Evolutionary conservation across 139 green algal species (phyloP), one percentile per base, ranked within the genome.

Genomic region (Ettlia oleoabundans): DNA sequence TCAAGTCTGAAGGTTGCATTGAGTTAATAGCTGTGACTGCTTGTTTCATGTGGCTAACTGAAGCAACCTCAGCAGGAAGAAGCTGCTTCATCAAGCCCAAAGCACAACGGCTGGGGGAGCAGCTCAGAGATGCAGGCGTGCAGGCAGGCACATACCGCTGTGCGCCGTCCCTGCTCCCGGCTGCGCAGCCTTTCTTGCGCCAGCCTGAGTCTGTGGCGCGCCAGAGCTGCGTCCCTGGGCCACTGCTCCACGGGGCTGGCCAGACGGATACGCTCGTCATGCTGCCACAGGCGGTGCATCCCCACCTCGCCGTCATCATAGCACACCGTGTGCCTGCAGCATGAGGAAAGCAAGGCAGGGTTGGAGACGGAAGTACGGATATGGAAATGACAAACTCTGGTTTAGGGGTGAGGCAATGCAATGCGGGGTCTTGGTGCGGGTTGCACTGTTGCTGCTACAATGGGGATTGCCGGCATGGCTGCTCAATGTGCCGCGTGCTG

Each of bases 261-360:
- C 73, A 89, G 55, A 13, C 74, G 38, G 47, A 89, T 89, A 53
- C 80, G 73, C 80, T 89, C 85, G 73, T 89, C 85, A 67, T 89
- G 85, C 72, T 89, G 85, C 85, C 85, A 89, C 61, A 89, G 85
- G 24, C 64, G 62, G 76, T 89, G 85, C 80, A 89, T 83, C 53
- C 85, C 85, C 55, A 89, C 73, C 73, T 97, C 94, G 1, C 93
- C 93, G 74, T 97, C 94, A 26, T 93, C 87, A 42, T 97, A 97
- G 61, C 41, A 41, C 22, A 97, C 79, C 9, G 94, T 96, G 89
- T 97, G 94, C 21, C 91, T 83, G 78, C 4, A 40, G 26, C 21
- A n/a, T 22, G 19, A 58, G 67, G 67, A 13, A 26, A 35, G 30
- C 8, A 24, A 24, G 10, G 47, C 15, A 10, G 47, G 47, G 13